phyloP scores from a whole-genome alignment of 176 grass and related monocot genomes.

The Triticum urartu region DNA sequence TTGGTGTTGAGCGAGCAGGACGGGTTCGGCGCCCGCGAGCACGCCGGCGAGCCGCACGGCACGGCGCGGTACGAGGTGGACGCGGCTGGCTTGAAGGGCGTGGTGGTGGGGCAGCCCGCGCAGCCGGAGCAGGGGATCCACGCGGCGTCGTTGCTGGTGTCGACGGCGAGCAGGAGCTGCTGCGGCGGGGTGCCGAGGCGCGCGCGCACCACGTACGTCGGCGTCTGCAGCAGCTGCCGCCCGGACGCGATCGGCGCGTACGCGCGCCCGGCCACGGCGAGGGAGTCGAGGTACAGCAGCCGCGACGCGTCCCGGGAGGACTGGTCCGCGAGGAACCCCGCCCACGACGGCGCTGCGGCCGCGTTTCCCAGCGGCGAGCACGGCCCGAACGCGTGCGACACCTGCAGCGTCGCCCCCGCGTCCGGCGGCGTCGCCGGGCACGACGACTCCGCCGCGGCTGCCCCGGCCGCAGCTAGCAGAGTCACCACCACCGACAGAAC shows the following conservation, averaged over 20 bases:
- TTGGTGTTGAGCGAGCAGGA: slow-evolving; percentile 30
- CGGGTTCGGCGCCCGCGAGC: slow-evolving; percentile 52
- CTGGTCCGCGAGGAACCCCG: slow-evolving; percentile 52
- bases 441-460: neutral
- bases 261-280: slow-evolving; percentile 34
- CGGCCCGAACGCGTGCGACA: slow-evolving; percentile 63
- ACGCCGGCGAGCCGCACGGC: slow-evolving; percentile 57
- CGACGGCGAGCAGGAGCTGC: slow-evolving; percentile 69
- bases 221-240: slow-evolving; percentile 73
- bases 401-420: slow-evolving; percentile 44
- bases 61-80: slow-evolving; percentile 51
- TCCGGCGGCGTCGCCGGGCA: slow-evolving; percentile 60
- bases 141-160: slow-evolving; percentile 81
- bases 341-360: slow-evolving; percentile 40
- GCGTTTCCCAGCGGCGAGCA: slow-evolving; percentile 45
- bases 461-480: neutral
- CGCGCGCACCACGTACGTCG: slow-evolving; percentile 82
- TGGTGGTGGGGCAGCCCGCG: slow-evolving; percentile 42
- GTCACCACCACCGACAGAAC: neutral
- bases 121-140: slow-evolving; percentile 84
- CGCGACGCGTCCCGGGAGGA: slow-evolving; percentile 52
- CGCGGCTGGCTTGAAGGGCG: slow-evolving; percentile 42
- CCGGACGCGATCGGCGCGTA: slow-evolving; percentile 77
- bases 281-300: slow-evolving; percentile 63
- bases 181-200: slow-evolving; percentile 70